Percentiles rank a stretch among this genome's conserved stretches.
Conservation (phyloP, 2,329 filamentous ascomycete genomes). For the Aureobasidium musti region DNA sequence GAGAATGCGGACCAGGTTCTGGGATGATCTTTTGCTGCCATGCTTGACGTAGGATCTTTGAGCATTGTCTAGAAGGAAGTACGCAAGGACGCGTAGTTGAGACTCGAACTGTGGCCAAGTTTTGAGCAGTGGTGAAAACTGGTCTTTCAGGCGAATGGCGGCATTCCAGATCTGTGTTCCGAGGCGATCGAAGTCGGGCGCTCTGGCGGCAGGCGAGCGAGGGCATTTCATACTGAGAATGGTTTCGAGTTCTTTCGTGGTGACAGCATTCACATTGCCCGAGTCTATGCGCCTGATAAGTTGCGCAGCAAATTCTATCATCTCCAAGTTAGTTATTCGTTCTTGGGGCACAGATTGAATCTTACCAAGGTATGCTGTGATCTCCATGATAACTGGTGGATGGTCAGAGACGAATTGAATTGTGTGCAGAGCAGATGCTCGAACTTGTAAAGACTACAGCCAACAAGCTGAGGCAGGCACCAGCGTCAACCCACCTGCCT, state of each 20-base stretch:
- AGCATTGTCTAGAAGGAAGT: slow-evolving; percentile 65
- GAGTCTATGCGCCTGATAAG: slow-evolving; percentile 19
- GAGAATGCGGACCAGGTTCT: slow-evolving; percentile 57
- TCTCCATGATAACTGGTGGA: not conserved
- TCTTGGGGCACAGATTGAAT: not conserved
- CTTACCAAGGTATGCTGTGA: slow-evolving; percentile 16
- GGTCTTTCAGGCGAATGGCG: slow-evolving; percentile 54
- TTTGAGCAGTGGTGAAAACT: slow-evolving; percentile 22
- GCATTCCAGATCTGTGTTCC: slow-evolving; percentile 68
- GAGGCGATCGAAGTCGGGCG: slow-evolving; percentile 56
- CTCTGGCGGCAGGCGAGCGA: slow-evolving; percentile 37
- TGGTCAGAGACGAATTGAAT: too few relatives aligned
- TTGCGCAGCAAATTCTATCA: slow-evolving; percentile 17
- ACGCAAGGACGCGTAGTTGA: slow-evolving; percentile 60
- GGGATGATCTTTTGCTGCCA: slow-evolving; percentile 35
- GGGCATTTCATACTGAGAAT: slow-evolving; percentile 32
- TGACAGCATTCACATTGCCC: not conserved
- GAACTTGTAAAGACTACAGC: not conserved
- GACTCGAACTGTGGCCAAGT: slow-evolving; percentile 33
- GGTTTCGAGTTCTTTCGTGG: not conserved
- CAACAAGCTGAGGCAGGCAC: not conserved
- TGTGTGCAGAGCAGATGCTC: not conserved
- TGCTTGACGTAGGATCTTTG: slow-evolving; percentile 41
- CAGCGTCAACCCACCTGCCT: not conserved
- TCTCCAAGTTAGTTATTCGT: not conserved